Conservation (phyloP, 2,329 filamentous ascomycete species). For the Fulvia fulva region DNA sequence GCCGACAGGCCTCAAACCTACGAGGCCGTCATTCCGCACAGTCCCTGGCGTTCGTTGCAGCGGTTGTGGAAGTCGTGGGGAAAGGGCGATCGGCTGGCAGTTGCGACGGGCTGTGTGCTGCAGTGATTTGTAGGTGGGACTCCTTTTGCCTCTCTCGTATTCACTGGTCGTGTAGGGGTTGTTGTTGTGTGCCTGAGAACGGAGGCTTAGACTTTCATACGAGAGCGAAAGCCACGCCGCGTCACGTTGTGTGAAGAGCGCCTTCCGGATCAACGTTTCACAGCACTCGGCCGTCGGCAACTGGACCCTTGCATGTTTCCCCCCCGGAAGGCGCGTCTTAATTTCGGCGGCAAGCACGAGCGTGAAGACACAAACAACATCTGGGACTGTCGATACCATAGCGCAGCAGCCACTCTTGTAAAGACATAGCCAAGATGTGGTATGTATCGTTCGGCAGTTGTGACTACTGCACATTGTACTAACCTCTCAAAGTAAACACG, state of each 20-base stretch:
- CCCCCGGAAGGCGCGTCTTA: neutral
- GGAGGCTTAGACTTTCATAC: neutral
- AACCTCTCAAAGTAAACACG: slow-evolving; percentile 69
- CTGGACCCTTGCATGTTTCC: neutral
- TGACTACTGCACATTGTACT: neutral
- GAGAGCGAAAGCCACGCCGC: neutral
- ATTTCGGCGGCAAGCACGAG: neutral
- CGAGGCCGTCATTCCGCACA: slow-evolving; percentile 11
- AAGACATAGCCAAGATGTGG: slow-evolving; percentile 27
- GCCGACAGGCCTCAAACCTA: slow-evolving; percentile 1
- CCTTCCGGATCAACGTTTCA: neutral
- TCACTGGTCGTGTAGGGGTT: neutral
- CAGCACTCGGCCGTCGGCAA: neutral
- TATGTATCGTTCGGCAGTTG: slow-evolving; percentile 4
- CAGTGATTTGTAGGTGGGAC: neutral
- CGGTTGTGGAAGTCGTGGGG: neutral
- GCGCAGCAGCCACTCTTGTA: neutral
- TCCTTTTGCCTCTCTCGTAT: neutral
- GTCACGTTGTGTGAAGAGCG: neutral
- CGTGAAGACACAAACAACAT: neutral
- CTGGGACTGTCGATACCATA: neutral
- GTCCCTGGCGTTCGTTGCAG: slow-evolving; percentile 10
- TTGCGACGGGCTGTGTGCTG: neutral
- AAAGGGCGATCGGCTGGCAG: neutral
- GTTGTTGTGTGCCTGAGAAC: neutral